These are phyloP conservation scores for Saitozyma podzolica DNA, from an alignment of 768 basidiomycete genomes.

Conservation along the genomic window DNA sequence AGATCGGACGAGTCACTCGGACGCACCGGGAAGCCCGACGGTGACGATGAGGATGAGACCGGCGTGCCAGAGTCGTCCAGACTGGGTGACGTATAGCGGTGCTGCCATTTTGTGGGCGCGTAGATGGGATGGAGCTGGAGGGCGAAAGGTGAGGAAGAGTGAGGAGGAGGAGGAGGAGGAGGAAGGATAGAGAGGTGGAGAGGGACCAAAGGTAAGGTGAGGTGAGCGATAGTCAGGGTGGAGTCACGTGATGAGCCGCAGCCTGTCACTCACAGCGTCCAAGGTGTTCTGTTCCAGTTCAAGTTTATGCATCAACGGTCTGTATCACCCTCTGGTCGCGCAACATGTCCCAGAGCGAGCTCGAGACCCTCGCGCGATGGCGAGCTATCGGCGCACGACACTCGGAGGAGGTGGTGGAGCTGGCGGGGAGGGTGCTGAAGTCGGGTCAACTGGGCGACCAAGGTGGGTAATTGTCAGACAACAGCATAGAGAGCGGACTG, in stretches of 20 bases:
- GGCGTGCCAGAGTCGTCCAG: slow-evolving; percentile 59
- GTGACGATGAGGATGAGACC: slow-evolving; percentile 93
- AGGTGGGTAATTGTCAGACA: slow-evolving; percentile 21
- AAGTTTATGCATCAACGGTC: too few species aligned
- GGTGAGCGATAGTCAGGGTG: neutral
- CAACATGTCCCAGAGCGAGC: slow-evolving; percentile 6
- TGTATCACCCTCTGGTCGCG: neutral
- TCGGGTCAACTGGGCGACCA: slow-evolving; percentile 30
- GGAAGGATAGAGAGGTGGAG: neutral
- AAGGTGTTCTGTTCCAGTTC: neutral
- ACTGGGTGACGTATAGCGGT: slow-evolving; percentile 88
- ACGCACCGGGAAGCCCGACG: slow-evolving; percentile 73
- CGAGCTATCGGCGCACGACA: slow-evolving; percentile 43
- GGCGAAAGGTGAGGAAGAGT: neutral
- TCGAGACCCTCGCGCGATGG: slow-evolving; percentile 41
- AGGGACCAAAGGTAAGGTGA: neutral
- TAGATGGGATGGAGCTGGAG: too few species aligned
- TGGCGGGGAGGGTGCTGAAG: slow-evolving; percentile 31
- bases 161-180: neutral
- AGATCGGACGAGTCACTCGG: neutral
- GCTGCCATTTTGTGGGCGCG: slow-evolving; percentile 66
- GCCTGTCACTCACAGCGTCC: neutral
- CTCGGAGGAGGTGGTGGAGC: slow-evolving; percentile 44
- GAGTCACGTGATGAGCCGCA: neutral
- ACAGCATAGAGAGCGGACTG: too few species aligned